A percentile compares a stretch with the other conserved stretches of the same genome.
These are phyloP conservation scores for Neurospora terricola DNA, from an alignment of 495 filamentous ascomycete genomes.

Conservation along the genomic window DNA sequence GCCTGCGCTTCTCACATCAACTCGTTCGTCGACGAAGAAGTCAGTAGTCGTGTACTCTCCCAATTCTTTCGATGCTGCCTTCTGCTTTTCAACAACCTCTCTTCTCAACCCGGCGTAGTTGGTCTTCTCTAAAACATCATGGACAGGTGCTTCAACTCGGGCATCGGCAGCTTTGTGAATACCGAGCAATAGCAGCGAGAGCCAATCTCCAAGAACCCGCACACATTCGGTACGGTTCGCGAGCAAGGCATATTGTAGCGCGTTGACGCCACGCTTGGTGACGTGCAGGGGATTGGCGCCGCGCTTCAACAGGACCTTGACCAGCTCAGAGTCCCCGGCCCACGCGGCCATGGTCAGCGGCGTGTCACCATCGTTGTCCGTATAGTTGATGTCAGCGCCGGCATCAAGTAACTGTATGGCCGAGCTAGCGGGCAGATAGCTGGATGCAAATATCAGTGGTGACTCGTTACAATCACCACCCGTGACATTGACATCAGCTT, in stretches of 20 bases:
- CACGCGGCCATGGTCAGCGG: constrained; percentile 10
- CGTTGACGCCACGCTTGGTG: not conserved
- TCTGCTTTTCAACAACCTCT: not conserved
- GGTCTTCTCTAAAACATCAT: too few species aligned
- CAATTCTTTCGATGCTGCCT: too few species aligned
- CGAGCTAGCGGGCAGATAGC: too few species aligned
- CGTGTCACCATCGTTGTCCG: constrained; percentile 22
- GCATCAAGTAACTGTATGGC: not conserved
- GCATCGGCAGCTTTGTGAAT: not conserved
- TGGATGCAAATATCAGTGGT: not conserved
- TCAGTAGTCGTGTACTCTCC: too few species aligned
- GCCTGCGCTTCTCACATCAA: too few species aligned
- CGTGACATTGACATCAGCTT: constrained; percentile 12
- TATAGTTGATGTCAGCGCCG: constrained; percentile 23
- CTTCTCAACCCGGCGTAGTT: too few species aligned
- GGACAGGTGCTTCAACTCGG: not conserved
- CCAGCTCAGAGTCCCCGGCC: not conserved
- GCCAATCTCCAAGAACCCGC: not conserved
- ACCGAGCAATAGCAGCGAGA: not conserved
- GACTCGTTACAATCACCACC: not conserved
- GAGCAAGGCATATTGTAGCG: too few species aligned
- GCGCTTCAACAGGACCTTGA: not conserved
- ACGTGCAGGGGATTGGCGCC: not conserved
- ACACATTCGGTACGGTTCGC: too few species aligned
- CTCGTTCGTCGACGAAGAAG: too few species aligned